Evolutionary conservation across 805 yeast species (phyloP), one percentile per base, ranked within the genome.

Genomic region (Zygoascus tannicola): DNA sequence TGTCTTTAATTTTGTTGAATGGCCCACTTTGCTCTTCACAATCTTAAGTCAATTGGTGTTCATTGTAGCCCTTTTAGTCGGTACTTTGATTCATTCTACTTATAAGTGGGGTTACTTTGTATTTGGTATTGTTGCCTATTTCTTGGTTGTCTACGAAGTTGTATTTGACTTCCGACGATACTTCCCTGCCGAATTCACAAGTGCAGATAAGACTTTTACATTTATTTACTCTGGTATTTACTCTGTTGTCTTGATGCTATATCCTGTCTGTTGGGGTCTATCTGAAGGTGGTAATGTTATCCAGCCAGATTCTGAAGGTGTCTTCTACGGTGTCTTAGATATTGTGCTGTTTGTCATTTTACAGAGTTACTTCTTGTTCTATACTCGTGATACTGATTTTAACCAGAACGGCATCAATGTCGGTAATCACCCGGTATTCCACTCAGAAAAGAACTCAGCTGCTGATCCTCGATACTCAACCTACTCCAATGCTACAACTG

Each of bases 61-160:
- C 55, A 75, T 77, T 33, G 65, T 79, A 42, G 70, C 75, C 35
- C 64, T 75, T 35, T 68, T 79, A 58, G 70, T 79, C 55, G 84
- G 82, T 54, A 48, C 73, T 18, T 63, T 79, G 50, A 73, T 79
- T 47, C 50, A 57, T 28, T 69, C 81, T 5, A 62, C 75, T 36
- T 79, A 79, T 62, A 79, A 75, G 59, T 79, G 83, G 83, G 85
- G 85, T 57, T 78, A 75, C 66, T 79, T 74, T 61, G 69, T 74
- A 4, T 74, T 79, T 58, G 77, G 74, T 23, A 66, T 66, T 34
- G 60, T 70, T 63, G 68, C 60, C 49, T 74, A 46, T 64, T 66
- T 50, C 51, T 50, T 53, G 50, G 50, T 54, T 18, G 41, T 37
- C 26, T 57, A 48, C 50, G 46, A 55, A 36, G 50, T 54, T 16